phyloP scores from a whole-genome alignment of 1,284 basidiomycete species.

The Boletellus deceptivus region DNA sequence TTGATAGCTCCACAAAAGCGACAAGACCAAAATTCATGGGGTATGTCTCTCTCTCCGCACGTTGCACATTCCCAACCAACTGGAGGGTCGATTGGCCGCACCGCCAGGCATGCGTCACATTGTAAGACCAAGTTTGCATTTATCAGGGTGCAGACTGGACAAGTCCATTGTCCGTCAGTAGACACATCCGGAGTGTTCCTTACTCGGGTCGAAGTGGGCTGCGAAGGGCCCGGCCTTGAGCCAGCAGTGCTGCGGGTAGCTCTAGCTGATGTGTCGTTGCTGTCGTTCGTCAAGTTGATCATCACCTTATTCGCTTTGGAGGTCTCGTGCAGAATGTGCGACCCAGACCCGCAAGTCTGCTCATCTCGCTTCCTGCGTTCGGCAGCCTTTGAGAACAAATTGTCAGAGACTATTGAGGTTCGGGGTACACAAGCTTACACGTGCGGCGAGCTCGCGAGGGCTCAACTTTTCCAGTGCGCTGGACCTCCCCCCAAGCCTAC shows the following conservation, averaged over 20 bases:
- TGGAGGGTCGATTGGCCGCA: slow-evolving; percentile 42
- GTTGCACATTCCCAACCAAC: slow-evolving; percentile 65
- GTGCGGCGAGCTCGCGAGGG: slow-evolving; percentile 71
- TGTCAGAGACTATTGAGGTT: not conserved
- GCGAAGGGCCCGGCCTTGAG: slow-evolving; percentile 11
- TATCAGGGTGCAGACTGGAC: slow-evolving; percentile 68
- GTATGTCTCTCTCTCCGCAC: slow-evolving; percentile 64
- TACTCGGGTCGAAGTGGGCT: slow-evolving; percentile 5
- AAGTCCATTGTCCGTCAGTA: slow-evolving; percentile 53
- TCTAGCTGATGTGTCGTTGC: slow-evolving; percentile 19
- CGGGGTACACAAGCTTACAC: slow-evolving; percentile 48
- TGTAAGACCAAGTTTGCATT: slow-evolving; percentile 51
- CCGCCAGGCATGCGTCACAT: slow-evolving; percentile 63
- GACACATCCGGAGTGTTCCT: not conserved
- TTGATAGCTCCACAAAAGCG: slow-evolving; percentile 69
- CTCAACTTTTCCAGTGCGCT: slow-evolving; percentile 42
- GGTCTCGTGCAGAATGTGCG: slow-evolving; percentile 62
- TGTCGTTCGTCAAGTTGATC: slow-evolving; percentile 56
- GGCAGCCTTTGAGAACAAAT: slow-evolving; percentile 59
- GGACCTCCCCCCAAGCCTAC: slow-evolving; percentile 49
- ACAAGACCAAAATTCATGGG: slow-evolving; percentile 74
- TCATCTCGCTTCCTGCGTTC: slow-evolving; percentile 73
- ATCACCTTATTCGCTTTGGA: slow-evolving; percentile 50
- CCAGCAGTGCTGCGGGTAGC: slow-evolving; percentile 29
- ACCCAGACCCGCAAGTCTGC: slow-evolving; percentile 66